Percentiles rank a stretch among this genome's conserved stretches.
phyloP scores from a whole-genome alignment of 495 filamentous ascomycete species.

The Pyrenula aspistea region DNA sequence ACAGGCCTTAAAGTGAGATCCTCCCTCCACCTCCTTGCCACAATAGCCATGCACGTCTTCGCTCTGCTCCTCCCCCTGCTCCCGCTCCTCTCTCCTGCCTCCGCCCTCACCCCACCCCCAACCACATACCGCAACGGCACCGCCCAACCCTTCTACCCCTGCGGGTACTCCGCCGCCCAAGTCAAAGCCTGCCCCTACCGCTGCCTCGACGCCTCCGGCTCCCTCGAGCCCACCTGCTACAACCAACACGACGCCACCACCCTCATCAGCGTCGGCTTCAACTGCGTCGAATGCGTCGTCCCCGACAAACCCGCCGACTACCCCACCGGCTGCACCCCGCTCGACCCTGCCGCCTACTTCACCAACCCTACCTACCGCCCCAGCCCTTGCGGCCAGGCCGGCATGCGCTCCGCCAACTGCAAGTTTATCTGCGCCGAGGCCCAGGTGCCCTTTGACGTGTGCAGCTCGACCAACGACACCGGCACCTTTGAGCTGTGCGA shows the following conservation, averaged over 20 bases:
- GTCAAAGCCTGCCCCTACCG: not conserved
- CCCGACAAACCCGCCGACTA: conserved; percentile 1
- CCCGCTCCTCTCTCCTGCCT: not conserved
- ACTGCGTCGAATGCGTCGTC: not conserved
- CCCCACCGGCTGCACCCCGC: not conserved
- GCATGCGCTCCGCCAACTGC: conserved; percentile 1
- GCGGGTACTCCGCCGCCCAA: not conserved
- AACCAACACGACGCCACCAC: not conserved
- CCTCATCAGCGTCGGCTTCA: not conserved
- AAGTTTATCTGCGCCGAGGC: conserved; percentile 7
- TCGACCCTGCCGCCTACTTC: not conserved
- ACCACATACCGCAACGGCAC: not conserved
- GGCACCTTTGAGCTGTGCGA: conserved; percentile 3
- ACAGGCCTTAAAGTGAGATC: not conserved
- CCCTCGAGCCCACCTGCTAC: not conserved
- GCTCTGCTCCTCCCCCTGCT: not conserved
- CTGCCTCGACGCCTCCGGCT: not conserved
- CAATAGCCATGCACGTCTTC: not conserved
- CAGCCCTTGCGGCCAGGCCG: not conserved
- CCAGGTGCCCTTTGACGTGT: conserved; percentile 11
- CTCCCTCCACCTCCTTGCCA: not conserved
- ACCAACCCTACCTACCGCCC: not conserved
- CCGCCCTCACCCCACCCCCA: not conserved
- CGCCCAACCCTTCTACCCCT: conserved; percentile 1
- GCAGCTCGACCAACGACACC: conserved; percentile 2